Evolutionary conservation across 73 alveolate genomes (phyloP), one percentile per base, ranked within the genome.

Genomic region (Paramecium octaurelia): DNA sequence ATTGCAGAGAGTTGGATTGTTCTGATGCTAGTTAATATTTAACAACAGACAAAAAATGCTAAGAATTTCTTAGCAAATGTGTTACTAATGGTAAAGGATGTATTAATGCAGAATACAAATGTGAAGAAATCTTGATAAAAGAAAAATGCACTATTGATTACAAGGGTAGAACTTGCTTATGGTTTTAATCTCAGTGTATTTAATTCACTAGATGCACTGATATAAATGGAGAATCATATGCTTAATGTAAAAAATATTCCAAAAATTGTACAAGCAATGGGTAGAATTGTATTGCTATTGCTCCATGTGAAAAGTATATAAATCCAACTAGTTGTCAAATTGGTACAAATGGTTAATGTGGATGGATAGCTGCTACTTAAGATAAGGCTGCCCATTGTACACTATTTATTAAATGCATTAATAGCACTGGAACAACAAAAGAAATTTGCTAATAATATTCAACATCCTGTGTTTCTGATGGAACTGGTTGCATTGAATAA

Each of bases 331-430:
- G 90, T 43, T 77, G 90, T 21, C 5, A 29, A 43, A 77, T 21
- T 42, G 90, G 90, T 9, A 77, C 68, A n/a, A 40, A 77, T 43
- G 90, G 90, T 1, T 29, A 29, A 9, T 77, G 90, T 77, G 90
- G 90, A 16, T 77, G 90, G 90, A n/a, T 77, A 43, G 46, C 75
- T n/a, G 68, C 90, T 24, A 43, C 90, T n/a, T 8, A n/a, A 11
- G 43, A 29, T 40, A 40, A 18, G 16, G 48, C 73, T 40, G 90
- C 90, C 8, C 21, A 77, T 29, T 77, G 90, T 48, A 29, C 68
- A 14, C 8, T n/a, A 77, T 77, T 77, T 11, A 18, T 43, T 8
- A 21, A 77, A 43, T 77, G 90, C 11, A 23, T 4, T 29, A 73
- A 77, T 18, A 70, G 60, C 16, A 43, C 40, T 16, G 90, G 73